These are phyloP conservation scores for Myrica gale DNA, from an alignment of 306 rosid species.

Conservation along the genomic window DNA sequence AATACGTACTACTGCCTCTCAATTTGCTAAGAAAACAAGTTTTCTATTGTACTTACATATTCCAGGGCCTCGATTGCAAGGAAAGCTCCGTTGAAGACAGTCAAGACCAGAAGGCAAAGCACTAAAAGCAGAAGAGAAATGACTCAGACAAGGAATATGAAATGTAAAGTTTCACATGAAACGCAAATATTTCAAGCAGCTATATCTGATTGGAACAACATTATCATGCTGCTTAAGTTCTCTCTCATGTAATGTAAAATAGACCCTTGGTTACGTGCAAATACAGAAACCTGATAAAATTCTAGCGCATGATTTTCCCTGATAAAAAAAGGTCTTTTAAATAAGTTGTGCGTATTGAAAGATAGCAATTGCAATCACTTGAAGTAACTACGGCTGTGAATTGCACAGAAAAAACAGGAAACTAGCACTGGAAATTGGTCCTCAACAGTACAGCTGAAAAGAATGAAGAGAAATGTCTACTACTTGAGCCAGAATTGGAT, in stretches of 20 bases:
- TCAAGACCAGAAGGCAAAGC: slow-evolving; percentile 59
- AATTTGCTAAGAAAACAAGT: background rate
- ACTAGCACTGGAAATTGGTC: background rate
- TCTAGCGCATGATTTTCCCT: background rate
- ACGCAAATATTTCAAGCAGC: background rate
- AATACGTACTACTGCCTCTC: background rate
- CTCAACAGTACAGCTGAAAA: background rate
- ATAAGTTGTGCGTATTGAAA: background rate
- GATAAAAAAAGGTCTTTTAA: background rate
- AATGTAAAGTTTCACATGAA: background rate
- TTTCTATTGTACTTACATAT: slow-evolving; percentile 50
- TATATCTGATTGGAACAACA: background rate
- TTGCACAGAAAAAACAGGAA: no score
- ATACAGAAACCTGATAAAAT: background rate
- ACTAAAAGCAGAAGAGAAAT: slow-evolving; percentile 37
- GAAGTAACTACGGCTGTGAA: no score
- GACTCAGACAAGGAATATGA: slow-evolving; percentile 6
- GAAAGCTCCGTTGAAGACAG: slow-evolving; percentile 68
- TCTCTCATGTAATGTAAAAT: background rate
- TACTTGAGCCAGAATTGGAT: no score
- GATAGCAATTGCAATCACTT: background rate
- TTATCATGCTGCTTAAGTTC: background rate
- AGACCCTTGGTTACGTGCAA: background rate
- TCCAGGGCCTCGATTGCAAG: slow-evolving; percentile 56
- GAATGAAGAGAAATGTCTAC: background rate